Evolutionary conservation across 352 stramenopile genomes (phyloP), one percentile per base, ranked within the genome.

Genomic region (Achlya hypogyna): DNA sequence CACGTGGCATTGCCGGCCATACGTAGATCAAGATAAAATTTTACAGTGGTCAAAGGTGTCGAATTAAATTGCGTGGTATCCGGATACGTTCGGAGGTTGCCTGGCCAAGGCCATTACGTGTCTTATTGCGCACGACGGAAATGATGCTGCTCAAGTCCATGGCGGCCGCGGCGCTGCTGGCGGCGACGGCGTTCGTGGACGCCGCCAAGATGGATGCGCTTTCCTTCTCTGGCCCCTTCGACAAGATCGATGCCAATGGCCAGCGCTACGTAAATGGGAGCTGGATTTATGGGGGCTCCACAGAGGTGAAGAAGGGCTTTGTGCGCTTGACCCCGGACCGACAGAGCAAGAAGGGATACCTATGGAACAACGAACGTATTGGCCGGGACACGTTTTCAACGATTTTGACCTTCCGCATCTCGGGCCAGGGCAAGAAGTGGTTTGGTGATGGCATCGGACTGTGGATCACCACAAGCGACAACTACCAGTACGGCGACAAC

Each of bases 281-380:
- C 67, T 94, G 82, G 82, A 78, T 69, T 28, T 77, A 87, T 62
- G 86, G 86, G 58, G 86, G 84, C 54, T 82, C 76, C 65, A 63
- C 86, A 27, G 81, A 91, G 65, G 77, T 84, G 22, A 93, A 93
- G 71, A 91, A 92, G 73, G 75, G 89, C 75, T 95, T 95, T 69
- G 74, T 93, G 42, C 86, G 86, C 28, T 72, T 95, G n/a, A 95
- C 86, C n/a, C 86, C 86, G 9, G 85, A 95, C 65, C 83, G 86
- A 0, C 86, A 95, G 73, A 93, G 83, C 75, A 92, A 93, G 72
- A 77, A 80, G 42, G 86, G 86, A 0, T 86, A 84, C 63, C n/a
- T 95, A 35, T 95, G 86, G 86, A 75, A 87, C 68, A 82, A 78
- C 27, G 71, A 84, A 23, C 69, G 66, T 10, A 66, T 95, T 53